These are phyloP conservation scores for Thalia dealbata DNA, from an alignment of 176 grass and related monocot species.

Conservation along the genomic window DNA sequence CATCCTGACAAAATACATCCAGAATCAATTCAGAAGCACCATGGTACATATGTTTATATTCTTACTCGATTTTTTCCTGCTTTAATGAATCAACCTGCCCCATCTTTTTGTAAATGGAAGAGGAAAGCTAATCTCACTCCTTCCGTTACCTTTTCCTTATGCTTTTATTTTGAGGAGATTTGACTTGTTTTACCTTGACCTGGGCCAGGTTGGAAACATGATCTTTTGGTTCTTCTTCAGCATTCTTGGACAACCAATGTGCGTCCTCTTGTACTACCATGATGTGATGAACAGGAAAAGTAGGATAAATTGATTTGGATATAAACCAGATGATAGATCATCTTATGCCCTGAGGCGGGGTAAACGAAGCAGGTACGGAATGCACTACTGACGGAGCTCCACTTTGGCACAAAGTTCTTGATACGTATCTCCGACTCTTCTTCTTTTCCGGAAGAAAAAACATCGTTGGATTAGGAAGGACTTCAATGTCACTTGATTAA, in stretches of 20 bases:
- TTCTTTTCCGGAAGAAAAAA: too few species aligned
- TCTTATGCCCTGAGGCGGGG: too few species aligned
- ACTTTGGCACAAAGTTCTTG: too few species aligned
- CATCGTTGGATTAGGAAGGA: too few species aligned
- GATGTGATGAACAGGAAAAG: slow-evolving; percentile 92
- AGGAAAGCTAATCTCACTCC: too few species aligned
- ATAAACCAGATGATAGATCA: background rate
- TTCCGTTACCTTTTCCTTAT: background rate
- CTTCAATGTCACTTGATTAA: too few species aligned
- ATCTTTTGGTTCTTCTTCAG: slow-evolving; percentile 99
- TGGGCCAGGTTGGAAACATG: slow-evolving; percentile 84
- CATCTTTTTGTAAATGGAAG: background rate
- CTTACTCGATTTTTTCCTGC: background rate
- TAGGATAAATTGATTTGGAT: background rate
- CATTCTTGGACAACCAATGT: slow-evolving; percentile 93
- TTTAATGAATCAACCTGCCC: background rate
- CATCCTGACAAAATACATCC: slow-evolving; percentile 73
- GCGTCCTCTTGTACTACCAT: slow-evolving; percentile 90
- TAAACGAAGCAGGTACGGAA: too few species aligned
- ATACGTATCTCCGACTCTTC: too few species aligned
- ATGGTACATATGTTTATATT: slow-evolving; percentile 53
- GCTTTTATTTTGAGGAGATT: background rate
- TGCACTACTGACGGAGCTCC: too few species aligned
- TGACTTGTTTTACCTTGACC: background rate
- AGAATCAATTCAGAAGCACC: slow-evolving; percentile 59